A percentile compares a stretch with the other conserved stretches of the same genome.
Evolutionary conservation across 331 rosid species (phyloP).

Genomic region (Prunus yedoensis): DNA sequence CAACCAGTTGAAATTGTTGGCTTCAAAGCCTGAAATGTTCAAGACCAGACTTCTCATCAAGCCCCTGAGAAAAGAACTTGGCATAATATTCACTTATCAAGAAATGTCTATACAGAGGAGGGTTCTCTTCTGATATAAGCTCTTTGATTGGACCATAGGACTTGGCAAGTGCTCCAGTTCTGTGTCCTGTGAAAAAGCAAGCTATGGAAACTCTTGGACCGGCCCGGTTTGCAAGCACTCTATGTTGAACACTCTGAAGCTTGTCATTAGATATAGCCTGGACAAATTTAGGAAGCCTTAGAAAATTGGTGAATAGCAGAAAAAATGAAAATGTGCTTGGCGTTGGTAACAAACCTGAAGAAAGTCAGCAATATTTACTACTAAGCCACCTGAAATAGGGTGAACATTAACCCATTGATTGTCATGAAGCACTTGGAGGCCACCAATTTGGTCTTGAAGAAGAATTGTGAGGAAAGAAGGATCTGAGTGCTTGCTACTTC

Average conservation of each 20-base stretch:
- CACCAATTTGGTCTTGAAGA: constrained; percentile 24
- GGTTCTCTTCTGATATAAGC: constrained; percentile 25
- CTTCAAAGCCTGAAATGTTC: constrained; percentile 14
- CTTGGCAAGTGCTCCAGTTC: background rate
- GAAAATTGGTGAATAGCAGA: no score
- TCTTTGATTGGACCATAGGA: constrained; percentile 33
- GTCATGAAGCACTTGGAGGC: constrained; percentile 35
- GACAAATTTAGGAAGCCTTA: background rate
- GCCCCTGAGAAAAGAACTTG: constrained; percentile 26
- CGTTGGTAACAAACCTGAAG: background rate
- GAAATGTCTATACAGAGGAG: constrained; percentile 27
- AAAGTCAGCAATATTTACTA: constrained; percentile 35
- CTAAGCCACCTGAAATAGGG: constrained; percentile 31
- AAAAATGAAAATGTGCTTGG: no score
- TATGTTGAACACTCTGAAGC: constrained; percentile 36
- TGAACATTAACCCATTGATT: constrained; percentile 36
- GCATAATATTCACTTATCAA: constrained; percentile 1
- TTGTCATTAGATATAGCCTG: constrained; percentile 42
- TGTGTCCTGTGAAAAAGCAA: constrained; percentile 16
- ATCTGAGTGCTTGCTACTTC: constrained; percentile 29
- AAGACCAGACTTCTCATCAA: constrained; percentile 17
- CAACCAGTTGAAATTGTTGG: background rate
- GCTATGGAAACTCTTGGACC: constrained; percentile 41
- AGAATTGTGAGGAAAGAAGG: constrained; percentile 10
- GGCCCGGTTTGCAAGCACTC: constrained; percentile 27